These are phyloP conservation scores for Flueggea neowawraea DNA, from an alignment of 441 rosid genomes.

Conservation along the genomic window DNA sequence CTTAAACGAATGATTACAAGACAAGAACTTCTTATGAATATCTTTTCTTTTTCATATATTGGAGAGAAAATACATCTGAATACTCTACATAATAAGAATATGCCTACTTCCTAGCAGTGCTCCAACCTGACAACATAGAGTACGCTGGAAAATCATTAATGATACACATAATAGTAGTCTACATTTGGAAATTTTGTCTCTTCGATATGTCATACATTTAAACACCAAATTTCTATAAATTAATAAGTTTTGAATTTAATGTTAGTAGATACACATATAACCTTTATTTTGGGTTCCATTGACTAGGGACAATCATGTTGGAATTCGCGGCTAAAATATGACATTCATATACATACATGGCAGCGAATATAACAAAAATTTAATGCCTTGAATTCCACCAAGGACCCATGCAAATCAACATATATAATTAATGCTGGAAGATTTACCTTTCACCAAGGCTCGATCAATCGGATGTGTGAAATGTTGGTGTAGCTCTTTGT, in stretches of 20 bases:
- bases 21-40: not conserved
- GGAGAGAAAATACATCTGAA: not conserved
- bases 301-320: not conserved
- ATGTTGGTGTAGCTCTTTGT: no score
- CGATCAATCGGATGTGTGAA: no score
- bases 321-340: no score
- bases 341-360: no score
- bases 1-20: not conserved
- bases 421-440: no score
- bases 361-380: no score
- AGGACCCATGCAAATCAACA: no score
- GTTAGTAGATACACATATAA: not conserved
- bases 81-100: not conserved
- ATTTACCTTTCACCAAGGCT: no score
- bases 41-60: not conserved
- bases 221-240: not conserved
- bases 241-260: not conserved
- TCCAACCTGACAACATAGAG: not conserved
- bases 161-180: not conserved
- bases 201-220: not conserved
- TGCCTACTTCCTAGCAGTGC: not conserved
- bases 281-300: not conserved
- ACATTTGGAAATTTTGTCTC: not conserved
- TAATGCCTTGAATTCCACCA: no score
- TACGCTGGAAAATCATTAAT: constrained; percentile 5